Base-by-base conservation (phyloP, 805 yeast species). In the Saturnispora serradocipensis region DNA sequence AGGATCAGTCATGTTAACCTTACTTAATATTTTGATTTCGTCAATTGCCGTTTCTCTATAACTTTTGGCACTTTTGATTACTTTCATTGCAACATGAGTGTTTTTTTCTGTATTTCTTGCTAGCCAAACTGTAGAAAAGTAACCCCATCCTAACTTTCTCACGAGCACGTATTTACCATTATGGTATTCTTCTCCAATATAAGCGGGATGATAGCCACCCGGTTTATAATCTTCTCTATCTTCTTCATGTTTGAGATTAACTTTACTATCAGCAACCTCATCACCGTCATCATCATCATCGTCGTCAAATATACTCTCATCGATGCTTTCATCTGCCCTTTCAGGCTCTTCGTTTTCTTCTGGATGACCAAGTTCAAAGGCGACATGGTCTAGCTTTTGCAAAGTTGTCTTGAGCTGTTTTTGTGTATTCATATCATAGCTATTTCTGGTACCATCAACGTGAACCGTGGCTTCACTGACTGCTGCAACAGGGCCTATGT, bases 141-240 rank as follows among this genome's bases (percentile, higher is more conserved):
- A 97, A 35, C 99, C 99, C 99, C 99, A 93, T 0, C 99, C 99
- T 4, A 93, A 72, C 64, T 93, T 93, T 54, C 98, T 78, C 30
- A 87, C 90, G 46, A 93, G 68, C 1, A 82, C 74, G 65, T 93
- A 93, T 53, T 86, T 78, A 8, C 58, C 61, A 51, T 85, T 73
- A 59, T 88, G 86, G 67, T 84, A 91, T 22, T 69, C 68, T 65
- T 95, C 99, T 5, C 98, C 98, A 47, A 88, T 81, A 57, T 69
- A 81, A 11, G 95, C 93, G 0, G 99, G 97, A 63, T 93, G 99
- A 66, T 93, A 93, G 0, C 99, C 99, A 24, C 98, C 98, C 9
- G 82, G 81, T 53, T 80, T 81, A 67, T 93, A 93, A 68, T 93
- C 99, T 52, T 80, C 81, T 45, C 76, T 70, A 54, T 86, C 86